A percentile compares a stretch with the other conserved stretches of the same genome.
Conservation (phyloP, 164 flowering plant species). For the Piper betle region DNA sequence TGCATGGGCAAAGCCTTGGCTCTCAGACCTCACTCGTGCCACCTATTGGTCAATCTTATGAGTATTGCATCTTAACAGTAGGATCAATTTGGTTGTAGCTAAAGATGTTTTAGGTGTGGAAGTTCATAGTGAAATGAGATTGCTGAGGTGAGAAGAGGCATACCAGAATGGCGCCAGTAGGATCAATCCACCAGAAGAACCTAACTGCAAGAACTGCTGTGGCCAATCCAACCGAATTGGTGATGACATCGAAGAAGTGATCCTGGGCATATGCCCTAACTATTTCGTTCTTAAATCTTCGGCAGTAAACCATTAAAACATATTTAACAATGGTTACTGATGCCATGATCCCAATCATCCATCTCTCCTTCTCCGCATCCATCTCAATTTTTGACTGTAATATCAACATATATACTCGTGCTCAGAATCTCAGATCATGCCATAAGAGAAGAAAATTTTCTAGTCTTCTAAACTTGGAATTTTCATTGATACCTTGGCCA, state of each 20-base stretch:
- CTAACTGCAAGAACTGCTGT: constrained; percentile 52
- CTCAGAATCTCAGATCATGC: neutral
- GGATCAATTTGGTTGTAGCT: too few relatives aligned
- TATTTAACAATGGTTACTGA: constrained; percentile 60
- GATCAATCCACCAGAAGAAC: constrained; percentile 71
- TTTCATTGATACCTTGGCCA: constrained; percentile 26
- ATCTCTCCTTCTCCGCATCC: constrained; percentile 33
- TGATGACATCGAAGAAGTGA: constrained; percentile 73
- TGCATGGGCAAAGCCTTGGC: too few relatives aligned
- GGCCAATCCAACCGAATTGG: constrained; percentile 58
- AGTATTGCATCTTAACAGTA: too few relatives aligned
- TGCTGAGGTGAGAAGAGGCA: constrained; percentile 8
- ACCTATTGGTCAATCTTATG: too few relatives aligned
- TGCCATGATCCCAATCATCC: constrained; percentile 82
- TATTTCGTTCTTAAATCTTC: constrained; percentile 56
- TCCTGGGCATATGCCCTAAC: constrained; percentile 76
- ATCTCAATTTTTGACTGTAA: neutral
- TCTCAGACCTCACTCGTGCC: too few relatives aligned
- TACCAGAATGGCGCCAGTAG: constrained; percentile 65
- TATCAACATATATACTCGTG: neutral
- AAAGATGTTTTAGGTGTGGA: neutral
- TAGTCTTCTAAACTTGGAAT: neutral
- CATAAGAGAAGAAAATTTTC: neutral
- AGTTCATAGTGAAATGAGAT: neutral
- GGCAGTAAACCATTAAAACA: constrained; percentile 52